Conservation (phyloP, 2,329 filamentous ascomycete species). For the Clarireedia monteithiana region DNA sequence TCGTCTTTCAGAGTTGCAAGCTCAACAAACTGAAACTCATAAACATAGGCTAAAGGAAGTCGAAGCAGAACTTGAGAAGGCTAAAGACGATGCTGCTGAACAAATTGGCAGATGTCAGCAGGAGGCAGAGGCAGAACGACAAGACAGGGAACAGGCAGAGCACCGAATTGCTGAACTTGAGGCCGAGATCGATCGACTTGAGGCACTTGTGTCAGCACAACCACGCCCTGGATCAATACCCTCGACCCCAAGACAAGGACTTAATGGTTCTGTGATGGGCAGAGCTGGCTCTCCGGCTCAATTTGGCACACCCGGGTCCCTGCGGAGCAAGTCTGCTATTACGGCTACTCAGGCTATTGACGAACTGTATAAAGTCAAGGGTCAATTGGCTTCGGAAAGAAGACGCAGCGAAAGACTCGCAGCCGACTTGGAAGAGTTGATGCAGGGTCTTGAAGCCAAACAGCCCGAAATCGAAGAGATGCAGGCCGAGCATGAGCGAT, state of each 20-base stretch:
- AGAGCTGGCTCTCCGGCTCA: conserved; percentile 46
- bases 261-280: conserved; percentile 45
- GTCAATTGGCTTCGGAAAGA: conserved; percentile 65
- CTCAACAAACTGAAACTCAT: conserved; percentile 66
- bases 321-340: conserved; percentile 45
- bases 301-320: conserved; percentile 52
- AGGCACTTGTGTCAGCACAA: conserved; percentile 41
- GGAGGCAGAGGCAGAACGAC: conserved; percentile 47
- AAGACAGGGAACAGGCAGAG: conserved; percentile 55
- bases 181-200: conserved; percentile 50
- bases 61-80: conserved; percentile 51
- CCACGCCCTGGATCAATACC: conserved; percentile 40
- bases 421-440: conserved; percentile 75
- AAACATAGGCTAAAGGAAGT: conserved; percentile 64
- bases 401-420: conserved; percentile 67
- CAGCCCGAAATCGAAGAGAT: conserved; percentile 84
- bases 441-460: conserved; percentile 76
- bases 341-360: conserved; percentile 57
- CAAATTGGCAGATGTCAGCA: conserved; percentile 45
- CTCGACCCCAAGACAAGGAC: conserved; percentile 46
- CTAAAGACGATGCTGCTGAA: conserved; percentile 54
- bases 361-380: conserved; percentile 60
- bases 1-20: conserved; percentile 74
- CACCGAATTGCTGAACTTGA: conserved; percentile 58
- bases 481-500: conserved; percentile 68